Percentiles rank a stretch among this genome's conserved stretches.
These are phyloP conservation scores for Fusarium neocosmosporiellum DNA, from an alignment of 2,329 filamentous ascomycete species.

Conservation along the genomic window DNA sequence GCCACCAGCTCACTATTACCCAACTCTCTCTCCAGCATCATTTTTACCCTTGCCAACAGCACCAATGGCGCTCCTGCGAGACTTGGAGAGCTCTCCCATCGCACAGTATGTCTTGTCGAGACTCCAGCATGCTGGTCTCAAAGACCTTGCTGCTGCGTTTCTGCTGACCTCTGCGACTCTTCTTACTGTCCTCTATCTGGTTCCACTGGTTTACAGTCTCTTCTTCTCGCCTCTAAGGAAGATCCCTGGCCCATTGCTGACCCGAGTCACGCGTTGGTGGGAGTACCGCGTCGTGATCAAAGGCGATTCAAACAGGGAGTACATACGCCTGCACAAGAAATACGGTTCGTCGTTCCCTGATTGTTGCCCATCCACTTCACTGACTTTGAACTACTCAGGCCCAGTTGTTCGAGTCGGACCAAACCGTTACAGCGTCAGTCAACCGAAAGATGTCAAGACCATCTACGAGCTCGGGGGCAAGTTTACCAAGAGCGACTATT, in stretches of 20 bases:
- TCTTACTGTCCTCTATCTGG: background rate
- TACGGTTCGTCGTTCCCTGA: background rate
- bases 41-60: background rate
- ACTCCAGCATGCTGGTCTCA: background rate
- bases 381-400: slow-evolving; percentile 2
- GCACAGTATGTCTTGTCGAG: background rate
- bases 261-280: slow-evolving; percentile 2
- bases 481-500: slow-evolving; percentile 9
- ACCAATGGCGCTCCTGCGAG: background rate
- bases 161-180: background rate
- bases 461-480: slow-evolving; percentile 7
- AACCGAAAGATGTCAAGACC: slow-evolving; percentile 6
- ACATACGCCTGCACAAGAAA: slow-evolving; percentile 9
- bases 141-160: background rate
- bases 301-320: slow-evolving; percentile 5
- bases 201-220: background rate
- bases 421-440: slow-evolving; percentile 9
- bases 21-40: background rate
- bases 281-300: slow-evolving; percentile 1
- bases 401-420: slow-evolving; percentile 8
- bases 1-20: background rate
- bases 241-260: slow-evolving; percentile 4
- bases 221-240: background rate
- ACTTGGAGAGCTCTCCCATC: background rate
- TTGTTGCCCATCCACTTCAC: background rate